Evolutionary conservation across 768 basidiomycete species (phyloP).

Genomic region (Aureoboletus auriporus): DNA sequence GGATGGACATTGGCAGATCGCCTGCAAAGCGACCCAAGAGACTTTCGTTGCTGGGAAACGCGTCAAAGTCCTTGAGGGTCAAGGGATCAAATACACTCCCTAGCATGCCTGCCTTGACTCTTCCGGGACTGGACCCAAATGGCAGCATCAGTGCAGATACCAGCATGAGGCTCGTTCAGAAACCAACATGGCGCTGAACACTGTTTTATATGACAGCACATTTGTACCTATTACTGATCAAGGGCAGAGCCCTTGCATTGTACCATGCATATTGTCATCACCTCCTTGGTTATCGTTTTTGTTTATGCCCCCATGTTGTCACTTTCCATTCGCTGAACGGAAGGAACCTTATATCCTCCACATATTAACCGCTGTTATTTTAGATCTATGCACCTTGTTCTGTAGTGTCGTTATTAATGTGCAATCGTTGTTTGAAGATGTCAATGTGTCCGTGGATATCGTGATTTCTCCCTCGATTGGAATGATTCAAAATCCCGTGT

Average conservation of each 20-base stretch:
- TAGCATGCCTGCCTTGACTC: conserved; percentile 26
- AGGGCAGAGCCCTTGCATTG: conserved; percentile 15
- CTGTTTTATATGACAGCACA: background rate
- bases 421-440: conserved; percentile 2
- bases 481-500: background rate
- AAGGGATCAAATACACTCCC: conserved; percentile 32
- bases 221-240: conserved; percentile 6
- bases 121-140: conserved; percentile 41
- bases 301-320: conserved; percentile 17
- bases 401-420: conserved; percentile 18
- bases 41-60: conserved; percentile 46
- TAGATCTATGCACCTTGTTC: conserved; percentile 25
- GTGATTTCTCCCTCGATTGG: background rate
- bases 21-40: conserved; percentile 60
- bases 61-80: conserved; percentile 33
- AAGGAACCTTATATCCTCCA: conserved; percentile 5
- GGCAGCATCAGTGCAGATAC: conserved; percentile 40
- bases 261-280: conserved; percentile 12
- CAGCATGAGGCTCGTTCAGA: conserved; percentile 41
- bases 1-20: conserved; percentile 43
- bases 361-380: conserved; percentile 24
- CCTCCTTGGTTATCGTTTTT: conserved; percentile 9
- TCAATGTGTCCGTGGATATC: background rate
- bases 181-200: conserved; percentile 57
- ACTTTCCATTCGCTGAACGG: conserved; percentile 3